These are phyloP conservation scores for Closterium sp. DNA, from an alignment of 139 green algal genomes.

Conservation along the genomic window DNA sequence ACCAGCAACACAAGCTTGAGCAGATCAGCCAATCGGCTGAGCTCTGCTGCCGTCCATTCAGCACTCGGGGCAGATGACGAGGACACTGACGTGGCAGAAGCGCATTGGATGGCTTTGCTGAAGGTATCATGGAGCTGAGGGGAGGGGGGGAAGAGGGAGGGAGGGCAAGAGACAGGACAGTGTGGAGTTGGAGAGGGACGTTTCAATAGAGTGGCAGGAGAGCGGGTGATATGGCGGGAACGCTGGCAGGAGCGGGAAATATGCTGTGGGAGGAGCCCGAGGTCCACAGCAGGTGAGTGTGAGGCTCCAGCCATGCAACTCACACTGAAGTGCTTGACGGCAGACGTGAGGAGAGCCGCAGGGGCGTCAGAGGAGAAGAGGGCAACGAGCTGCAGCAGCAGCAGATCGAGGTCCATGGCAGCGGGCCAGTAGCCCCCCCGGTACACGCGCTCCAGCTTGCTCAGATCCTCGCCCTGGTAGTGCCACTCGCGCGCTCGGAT, in stretches of 20 bases:
- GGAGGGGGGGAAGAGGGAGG: background rate
- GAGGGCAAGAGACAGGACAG: too few species aligned
- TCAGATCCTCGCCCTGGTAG: constrained; percentile 21
- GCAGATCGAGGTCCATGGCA: background rate
- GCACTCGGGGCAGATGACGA: background rate
- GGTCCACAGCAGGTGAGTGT: background rate
- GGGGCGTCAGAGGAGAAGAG: background rate
- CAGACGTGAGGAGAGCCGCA: background rate
- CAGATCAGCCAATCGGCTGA: constrained; percentile 6
- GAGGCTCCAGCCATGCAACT: background rate
- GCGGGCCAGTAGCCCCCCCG: constrained; percentile 1
- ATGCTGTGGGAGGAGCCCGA: background rate
- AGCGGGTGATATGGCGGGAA: too few species aligned
- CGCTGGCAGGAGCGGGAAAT: too few species aligned
- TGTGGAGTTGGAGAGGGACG: too few species aligned
- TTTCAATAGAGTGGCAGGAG: too few species aligned
- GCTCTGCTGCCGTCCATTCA: background rate
- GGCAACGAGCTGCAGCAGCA: background rate
- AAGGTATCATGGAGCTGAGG: background rate
- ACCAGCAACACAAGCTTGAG: background rate
- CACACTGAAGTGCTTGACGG: background rate
- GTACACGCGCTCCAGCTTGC: constrained; percentile 8
- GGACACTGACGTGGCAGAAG: background rate
- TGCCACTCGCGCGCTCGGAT: constrained; percentile 13
- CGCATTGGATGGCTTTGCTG: background rate